phyloP scores from a whole-genome alignment of 2,329 filamentous ascomycete genomes.

The Aspergillus sp. region DNA sequence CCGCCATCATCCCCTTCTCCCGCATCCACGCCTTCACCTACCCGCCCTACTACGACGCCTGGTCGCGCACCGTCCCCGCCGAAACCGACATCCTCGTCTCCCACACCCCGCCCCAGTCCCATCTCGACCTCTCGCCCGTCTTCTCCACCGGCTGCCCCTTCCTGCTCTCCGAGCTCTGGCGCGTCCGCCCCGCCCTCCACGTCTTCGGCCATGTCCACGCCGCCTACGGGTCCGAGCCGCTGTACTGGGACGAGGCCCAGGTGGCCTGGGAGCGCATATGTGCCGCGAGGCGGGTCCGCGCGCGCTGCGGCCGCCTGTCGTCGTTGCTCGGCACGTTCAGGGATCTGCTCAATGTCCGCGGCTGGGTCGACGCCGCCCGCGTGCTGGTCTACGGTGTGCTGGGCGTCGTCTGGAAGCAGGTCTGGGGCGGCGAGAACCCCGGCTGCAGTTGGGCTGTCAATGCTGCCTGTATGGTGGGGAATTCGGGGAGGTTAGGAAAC shows the following conservation, averaged over 20 bases:
- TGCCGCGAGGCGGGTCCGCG: conserved; percentile 23
- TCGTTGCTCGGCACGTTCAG: conserved; percentile 20
- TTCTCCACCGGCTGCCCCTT: conserved; percentile 61
- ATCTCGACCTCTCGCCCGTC: conserved; percentile 49
- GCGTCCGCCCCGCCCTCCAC: conserved; percentile 64
- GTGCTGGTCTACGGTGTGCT: conserved; percentile 45
- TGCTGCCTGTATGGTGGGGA: conserved; percentile 41
- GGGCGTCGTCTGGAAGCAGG: conserved; percentile 50
- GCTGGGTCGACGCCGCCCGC: conserved; percentile 42
- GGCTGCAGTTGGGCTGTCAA: conserved; percentile 49
- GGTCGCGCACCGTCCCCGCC: conserved; percentile 59
- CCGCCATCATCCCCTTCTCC: too few relatives aligned
- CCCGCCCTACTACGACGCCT: conserved; percentile 54
- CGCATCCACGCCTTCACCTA: conserved; percentile 72
- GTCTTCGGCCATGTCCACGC: conserved; percentile 81
- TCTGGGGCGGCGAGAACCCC: conserved; percentile 47
- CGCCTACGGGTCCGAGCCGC: conserved; percentile 58
- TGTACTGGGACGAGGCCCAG: conserved; percentile 69
- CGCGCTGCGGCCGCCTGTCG: conserved; percentile 14
- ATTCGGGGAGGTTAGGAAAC: conserved; percentile 27
- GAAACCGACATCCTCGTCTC: conserved; percentile 73
- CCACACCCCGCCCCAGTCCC: conserved; percentile 66
- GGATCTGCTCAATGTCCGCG: conserved; percentile 26
- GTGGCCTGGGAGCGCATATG: conserved; percentile 59
- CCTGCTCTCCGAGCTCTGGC: conserved; percentile 63